Evolutionary conservation across 768 basidiomycete genomes (phyloP).

Genomic region (Clitopilus passeckerianus): DNA sequence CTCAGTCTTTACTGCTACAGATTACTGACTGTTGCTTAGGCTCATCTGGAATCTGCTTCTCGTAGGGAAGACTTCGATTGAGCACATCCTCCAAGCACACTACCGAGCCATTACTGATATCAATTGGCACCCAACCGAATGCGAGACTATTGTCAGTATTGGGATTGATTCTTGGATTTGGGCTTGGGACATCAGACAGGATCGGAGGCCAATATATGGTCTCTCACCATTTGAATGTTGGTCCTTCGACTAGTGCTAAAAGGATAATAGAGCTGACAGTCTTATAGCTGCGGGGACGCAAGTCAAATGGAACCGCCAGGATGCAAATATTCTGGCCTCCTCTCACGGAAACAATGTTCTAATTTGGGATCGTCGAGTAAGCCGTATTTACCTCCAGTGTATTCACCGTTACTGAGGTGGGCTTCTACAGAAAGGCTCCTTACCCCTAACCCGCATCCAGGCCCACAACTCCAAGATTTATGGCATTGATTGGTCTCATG

Average conservation of each 20-base stretch:
- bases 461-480: slow-evolving; percentile 94
- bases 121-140: slow-evolving; percentile 91
- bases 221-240: slow-evolving; percentile 46
- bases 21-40: slow-evolving; percentile 23
- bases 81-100: slow-evolving; percentile 83
- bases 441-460: slow-evolving; percentile 67
- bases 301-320: slow-evolving; percentile 94
- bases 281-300: slow-evolving; percentile 81
- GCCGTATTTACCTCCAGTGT: slow-evolving; percentile 15
- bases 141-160: slow-evolving; percentile 82
- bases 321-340: slow-evolving; percentile 84
- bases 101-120: slow-evolving; percentile 97
- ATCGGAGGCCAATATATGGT: slow-evolving; percentile 74
- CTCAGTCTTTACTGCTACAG: neutral
- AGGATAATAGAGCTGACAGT: slow-evolving; percentile 1
- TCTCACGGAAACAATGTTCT: slow-evolving; percentile 83
- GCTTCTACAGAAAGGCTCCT: slow-evolving; percentile 73
- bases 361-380: slow-evolving; percentile 91
- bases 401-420: neutral
- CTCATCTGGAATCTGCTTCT: slow-evolving; percentile 93
- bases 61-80: slow-evolving; percentile 71
- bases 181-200: slow-evolving; percentile 85
- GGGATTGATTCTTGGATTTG: slow-evolving; percentile 94
- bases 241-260: slow-evolving; percentile 14
- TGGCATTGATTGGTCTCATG: slow-evolving; percentile 94